phyloP scores from a whole-genome alignment of 2,329 filamentous ascomycete species.

The Alternaria sp. region DNA sequence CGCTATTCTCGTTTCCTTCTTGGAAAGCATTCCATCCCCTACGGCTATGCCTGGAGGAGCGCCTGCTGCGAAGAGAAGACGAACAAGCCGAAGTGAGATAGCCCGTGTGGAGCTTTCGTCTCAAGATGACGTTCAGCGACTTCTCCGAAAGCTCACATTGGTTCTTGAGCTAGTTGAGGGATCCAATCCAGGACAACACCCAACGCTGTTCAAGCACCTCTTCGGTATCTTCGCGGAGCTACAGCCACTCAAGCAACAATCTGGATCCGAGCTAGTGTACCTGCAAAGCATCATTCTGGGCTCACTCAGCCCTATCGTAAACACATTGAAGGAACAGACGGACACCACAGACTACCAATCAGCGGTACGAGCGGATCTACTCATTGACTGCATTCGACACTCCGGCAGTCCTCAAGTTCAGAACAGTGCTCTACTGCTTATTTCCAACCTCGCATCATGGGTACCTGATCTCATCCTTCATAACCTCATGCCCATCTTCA shows the following conservation, averaged over 20 bases:
- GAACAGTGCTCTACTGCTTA: constrained; percentile 86
- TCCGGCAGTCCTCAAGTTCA: constrained; percentile 93
- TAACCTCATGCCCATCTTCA: constrained; percentile 99
- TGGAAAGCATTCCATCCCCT: constrained; percentile 78
- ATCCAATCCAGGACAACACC: constrained; percentile 77
- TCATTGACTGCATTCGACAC: constrained; percentile 93
- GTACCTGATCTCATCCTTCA: constrained; percentile 92
- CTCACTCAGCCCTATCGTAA: constrained; percentile 84
- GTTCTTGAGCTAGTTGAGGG: constrained; percentile 88
- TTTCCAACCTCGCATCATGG: constrained; percentile 85
- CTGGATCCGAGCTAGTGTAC: constrained; percentile 89
- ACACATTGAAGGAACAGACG: constrained; percentile 68
- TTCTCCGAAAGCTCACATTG: constrained; percentile 81
- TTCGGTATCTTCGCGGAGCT: constrained; percentile 89
- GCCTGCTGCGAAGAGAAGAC: constrained; percentile 79
- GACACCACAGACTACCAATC: constrained; percentile 76
- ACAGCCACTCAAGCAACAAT: constrained; percentile 81
- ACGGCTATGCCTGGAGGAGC: constrained; percentile 75
- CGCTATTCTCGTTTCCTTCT: constrained; percentile 73
- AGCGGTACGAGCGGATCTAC: constrained; percentile 84
- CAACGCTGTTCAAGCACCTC: constrained; percentile 78
- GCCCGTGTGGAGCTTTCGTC: constrained; percentile 69
- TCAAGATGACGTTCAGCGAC: constrained; percentile 70
- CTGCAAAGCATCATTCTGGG: constrained; percentile 85
- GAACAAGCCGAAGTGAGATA: constrained; percentile 77